phyloP scores from a whole-genome alignment of 495 filamentous ascomycete genomes.

The Cryomyces minteri region DNA sequence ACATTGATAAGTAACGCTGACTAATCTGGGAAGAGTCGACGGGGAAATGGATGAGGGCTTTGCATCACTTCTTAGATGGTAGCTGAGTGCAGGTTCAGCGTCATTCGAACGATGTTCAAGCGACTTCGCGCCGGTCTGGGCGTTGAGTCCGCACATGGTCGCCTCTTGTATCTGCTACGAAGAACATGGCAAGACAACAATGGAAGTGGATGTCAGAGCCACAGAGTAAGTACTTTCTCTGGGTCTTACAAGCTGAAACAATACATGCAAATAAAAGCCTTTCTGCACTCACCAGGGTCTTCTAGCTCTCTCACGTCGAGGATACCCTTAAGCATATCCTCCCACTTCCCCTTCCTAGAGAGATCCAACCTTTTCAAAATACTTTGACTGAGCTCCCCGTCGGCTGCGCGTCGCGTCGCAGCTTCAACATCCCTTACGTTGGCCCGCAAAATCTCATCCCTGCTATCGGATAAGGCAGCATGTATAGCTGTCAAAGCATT shows the following conservation, averaged over 20 bases:
- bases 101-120: too few relatives aligned
- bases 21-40: too few relatives aligned
- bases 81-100: too few relatives aligned
- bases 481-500: constrained; percentile 71
- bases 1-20: neutral
- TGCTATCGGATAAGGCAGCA: constrained; percentile 43
- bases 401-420: constrained; percentile 50
- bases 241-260: too few relatives aligned
- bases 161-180: too few relatives aligned
- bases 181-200: too few relatives aligned
- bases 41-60: neutral
- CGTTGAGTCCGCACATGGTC: too few relatives aligned
- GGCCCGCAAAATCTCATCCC: constrained; percentile 61
- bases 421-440: constrained; percentile 64
- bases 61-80: neutral
- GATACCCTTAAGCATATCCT: constrained; percentile 95
- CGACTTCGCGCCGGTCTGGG: too few relatives aligned
- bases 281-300: constrained; percentile 49
- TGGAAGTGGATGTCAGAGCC: too few relatives aligned
- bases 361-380: constrained; percentile 85
- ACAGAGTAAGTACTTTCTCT: too few relatives aligned
- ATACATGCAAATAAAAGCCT: too few relatives aligned
- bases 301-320: constrained; percentile 69
- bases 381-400: constrained; percentile 62
- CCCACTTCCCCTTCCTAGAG: constrained; percentile 72